Evolutionary conservation across 2,329 filamentous ascomycete genomes (phyloP).

Genomic region (Pseudogymnoascus sp.): DNA sequence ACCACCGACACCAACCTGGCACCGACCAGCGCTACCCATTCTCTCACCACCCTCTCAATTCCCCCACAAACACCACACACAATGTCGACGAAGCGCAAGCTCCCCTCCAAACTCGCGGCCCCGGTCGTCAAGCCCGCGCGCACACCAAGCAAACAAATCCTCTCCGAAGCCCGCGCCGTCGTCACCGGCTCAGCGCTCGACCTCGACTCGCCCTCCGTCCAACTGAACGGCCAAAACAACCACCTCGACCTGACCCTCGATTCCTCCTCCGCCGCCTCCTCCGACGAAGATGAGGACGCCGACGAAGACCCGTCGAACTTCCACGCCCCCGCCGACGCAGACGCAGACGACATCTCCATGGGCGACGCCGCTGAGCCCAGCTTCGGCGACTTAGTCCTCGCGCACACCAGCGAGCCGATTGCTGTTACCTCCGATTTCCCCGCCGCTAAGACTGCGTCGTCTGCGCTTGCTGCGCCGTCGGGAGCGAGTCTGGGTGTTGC

Average conservation of each 20-base stretch:
- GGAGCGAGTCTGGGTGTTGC: constrained; percentile 82
- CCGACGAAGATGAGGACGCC: constrained; percentile 38
- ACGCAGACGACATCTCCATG: constrained; percentile 32
- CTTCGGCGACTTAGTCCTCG: constrained; percentile 78
- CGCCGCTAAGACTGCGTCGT: constrained; percentile 19
- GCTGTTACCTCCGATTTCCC: constrained; percentile 62
- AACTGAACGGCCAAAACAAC: constrained; percentile 35
- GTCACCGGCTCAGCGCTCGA: constrained; percentile 34
- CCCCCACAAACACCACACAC: not conserved
- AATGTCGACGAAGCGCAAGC: constrained; percentile 49
- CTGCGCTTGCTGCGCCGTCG: constrained; percentile 40
- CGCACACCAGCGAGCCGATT: constrained; percentile 61
- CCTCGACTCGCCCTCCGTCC: constrained; percentile 16
- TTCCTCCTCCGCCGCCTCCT: constrained; percentile 48
- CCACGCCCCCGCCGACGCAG: constrained; percentile 31
- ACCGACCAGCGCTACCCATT: not conserved
- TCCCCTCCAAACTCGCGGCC: constrained; percentile 47
- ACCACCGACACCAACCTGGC: not conserved
- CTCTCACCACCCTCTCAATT: not conserved
- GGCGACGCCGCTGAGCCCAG: constrained; percentile 46
- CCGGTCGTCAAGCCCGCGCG: constrained; percentile 46
- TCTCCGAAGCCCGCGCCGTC: constrained; percentile 52
- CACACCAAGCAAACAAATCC: constrained; percentile 44
- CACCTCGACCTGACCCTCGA: constrained; percentile 36
- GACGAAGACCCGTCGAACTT: constrained; percentile 37